These are phyloP conservation scores for Hylodesmum podocarpum DNA, from an alignment of 306 rosid species.

Conservation along the genomic window DNA sequence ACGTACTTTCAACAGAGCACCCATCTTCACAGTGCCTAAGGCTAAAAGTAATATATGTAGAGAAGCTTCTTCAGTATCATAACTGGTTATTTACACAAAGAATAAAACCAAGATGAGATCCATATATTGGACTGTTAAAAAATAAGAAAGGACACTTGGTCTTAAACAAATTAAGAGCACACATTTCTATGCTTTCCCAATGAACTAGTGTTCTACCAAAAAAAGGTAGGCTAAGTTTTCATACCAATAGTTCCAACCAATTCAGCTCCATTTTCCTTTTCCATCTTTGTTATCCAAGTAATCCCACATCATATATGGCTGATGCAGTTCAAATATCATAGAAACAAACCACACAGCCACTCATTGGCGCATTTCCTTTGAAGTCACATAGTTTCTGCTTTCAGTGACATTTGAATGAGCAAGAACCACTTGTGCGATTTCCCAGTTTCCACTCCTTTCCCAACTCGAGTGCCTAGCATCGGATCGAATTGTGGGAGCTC, in stretches of 20 bases:
- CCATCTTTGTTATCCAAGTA: constrained; percentile 31
- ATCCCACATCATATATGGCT: constrained; percentile 30
- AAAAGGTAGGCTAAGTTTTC: constrained; percentile 22
- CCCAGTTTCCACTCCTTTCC: constrained; percentile 89
- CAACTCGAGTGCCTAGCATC: constrained; percentile 76
- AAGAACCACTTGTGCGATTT: constrained; percentile 64
- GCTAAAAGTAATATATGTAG: constrained; percentile 16
- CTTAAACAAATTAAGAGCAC: constrained; percentile 56
- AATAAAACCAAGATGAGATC: constrained; percentile 49
- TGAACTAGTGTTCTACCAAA: constrained; percentile 37
- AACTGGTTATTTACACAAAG: constrained; percentile 55
- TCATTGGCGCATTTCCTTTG: constrained; percentile 61
- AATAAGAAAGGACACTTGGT: constrained; percentile 36
- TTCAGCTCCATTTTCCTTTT: constrained; percentile 34
- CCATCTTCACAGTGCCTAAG: constrained; percentile 1
- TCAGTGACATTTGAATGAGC: constrained; percentile 65
- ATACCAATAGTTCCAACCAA: constrained; percentile 31
- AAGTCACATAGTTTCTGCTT: constrained; percentile 59
- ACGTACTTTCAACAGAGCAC: background rate
- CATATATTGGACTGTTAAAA: constrained; percentile 31
- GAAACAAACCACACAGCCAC: constrained; percentile 22
- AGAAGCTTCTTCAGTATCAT: constrained; percentile 27
- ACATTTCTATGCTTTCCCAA: constrained; percentile 45
- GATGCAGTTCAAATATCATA: constrained; percentile 32
- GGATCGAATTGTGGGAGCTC: constrained; percentile 73